phyloP scores from a whole-genome alignment of 108 stramenopile species.

The Pseudonitzschia delicatissima region DNA sequence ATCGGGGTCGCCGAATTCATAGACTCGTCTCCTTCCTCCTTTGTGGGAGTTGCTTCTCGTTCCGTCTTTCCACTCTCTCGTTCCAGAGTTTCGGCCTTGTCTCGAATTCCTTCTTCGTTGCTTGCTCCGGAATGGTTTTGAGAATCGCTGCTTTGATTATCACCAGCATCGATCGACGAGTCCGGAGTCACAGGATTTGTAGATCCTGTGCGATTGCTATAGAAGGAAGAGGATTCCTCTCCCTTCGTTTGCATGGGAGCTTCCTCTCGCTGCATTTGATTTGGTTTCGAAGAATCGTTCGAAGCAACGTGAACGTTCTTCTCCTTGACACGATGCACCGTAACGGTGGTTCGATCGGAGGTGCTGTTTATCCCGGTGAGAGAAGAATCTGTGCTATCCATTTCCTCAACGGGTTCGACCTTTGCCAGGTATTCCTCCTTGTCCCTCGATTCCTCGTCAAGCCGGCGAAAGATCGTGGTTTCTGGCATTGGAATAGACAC shows the following conservation, averaged over 20 bases:
- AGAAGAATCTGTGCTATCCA: conserved; percentile 12
- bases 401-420: neutral
- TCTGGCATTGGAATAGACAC: too few relatives aligned
- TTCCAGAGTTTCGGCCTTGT: too few relatives aligned
- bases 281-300: neutral
- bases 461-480: conserved; percentile 14
- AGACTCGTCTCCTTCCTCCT: neutral
- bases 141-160: neutral
- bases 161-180: neutral
- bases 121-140: neutral
- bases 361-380: conserved; percentile 1
- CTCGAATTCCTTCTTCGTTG: neutral
- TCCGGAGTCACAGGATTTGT: conserved; percentile 2
- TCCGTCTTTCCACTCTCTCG: neutral
- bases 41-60: neutral
- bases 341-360: neutral
- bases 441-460: conserved; percentile 4
- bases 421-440: conserved; percentile 1
- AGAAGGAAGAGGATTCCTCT: neutral
- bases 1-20: neutral
- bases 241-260: neutral
- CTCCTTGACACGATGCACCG: neutral
- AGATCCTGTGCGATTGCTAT: neutral
- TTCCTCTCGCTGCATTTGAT: neutral
- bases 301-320: neutral